Conservation (phyloP, 208 protist genomes). For the Leishmania tarentolae region DNA sequence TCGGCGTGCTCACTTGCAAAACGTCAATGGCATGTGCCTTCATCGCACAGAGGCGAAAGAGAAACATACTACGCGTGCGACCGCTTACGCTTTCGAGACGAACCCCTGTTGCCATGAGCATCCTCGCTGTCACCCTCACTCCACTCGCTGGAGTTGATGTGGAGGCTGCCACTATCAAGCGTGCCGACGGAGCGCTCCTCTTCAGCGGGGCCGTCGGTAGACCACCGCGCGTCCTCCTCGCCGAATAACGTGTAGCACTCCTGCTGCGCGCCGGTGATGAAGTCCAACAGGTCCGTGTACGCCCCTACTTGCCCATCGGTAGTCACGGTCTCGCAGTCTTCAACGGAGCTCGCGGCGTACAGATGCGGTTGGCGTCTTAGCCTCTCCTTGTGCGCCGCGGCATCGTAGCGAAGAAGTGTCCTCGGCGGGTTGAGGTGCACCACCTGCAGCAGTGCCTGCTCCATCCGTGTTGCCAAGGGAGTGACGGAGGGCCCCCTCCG, state of each 20-base stretch:
- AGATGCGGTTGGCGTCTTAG: conserved; percentile 26
- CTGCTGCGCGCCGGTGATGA: conserved; percentile 54
- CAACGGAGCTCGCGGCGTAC: conserved; percentile 19
- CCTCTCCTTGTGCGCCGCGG: conserved; percentile 18
- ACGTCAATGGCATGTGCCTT: not conserved
- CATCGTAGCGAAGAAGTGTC: conserved; percentile 26
- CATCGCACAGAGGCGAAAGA: not conserved
- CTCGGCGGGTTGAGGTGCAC: conserved; percentile 6
- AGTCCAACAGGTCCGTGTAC: conserved; percentile 49
- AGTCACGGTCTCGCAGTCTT: conserved; percentile 19
- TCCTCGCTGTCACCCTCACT: conserved; percentile 30
- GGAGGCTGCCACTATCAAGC: conserved; percentile 19
- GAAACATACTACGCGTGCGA: not conserved
- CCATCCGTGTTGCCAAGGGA: conserved; percentile 3
- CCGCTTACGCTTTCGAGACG: conserved; percentile 18
- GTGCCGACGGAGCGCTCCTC: conserved; percentile 3
- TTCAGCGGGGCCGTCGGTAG: conserved; percentile 17
- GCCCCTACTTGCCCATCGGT: conserved; percentile 16
- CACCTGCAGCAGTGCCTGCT: conserved; percentile 29
- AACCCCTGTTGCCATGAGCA: not conserved
- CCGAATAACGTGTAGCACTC: conserved; percentile 73
- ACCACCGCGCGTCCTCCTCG: conserved; percentile 27
- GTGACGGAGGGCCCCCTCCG: not conserved
- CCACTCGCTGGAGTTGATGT: conserved; percentile 40
- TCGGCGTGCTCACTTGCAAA: not conserved